These are phyloP conservation scores for Pseudoturritis turrita DNA, from an alignment of 345 rosid genomes.

Conservation along the genomic window DNA sequence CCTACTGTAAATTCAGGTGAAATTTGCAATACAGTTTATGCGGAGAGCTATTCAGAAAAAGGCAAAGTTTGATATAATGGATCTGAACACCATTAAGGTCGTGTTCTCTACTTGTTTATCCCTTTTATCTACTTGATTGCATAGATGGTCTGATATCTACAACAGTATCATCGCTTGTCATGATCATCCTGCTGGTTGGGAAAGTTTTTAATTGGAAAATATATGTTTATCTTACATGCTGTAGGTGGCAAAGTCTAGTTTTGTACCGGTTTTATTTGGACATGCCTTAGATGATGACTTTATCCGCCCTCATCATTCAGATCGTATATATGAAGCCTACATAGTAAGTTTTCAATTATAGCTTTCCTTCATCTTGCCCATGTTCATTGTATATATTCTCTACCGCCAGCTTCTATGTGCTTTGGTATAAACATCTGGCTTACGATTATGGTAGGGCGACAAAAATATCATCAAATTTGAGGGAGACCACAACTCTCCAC, in stretches of 20 bases:
- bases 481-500: constrained; percentile 98
- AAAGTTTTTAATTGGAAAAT: background rate
- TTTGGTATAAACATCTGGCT: constrained; percentile 14
- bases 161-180: background rate
- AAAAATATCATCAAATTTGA: constrained; percentile 95
- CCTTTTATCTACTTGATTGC: background rate
- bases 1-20: constrained; percentile 50
- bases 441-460: constrained; percentile 67
- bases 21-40: constrained; percentile 89
- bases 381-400: constrained; percentile 2
- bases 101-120: background rate
- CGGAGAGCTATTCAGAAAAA: constrained; percentile 69
- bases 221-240: constrained; percentile 12
- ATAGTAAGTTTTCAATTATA: constrained; percentile 39
- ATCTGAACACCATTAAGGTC: constrained; percentile 82
- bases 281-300: constrained; percentile 91
- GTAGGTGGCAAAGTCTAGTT: constrained; percentile 76
- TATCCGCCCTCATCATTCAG: constrained; percentile 88
- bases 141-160: background rate
- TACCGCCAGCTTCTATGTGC: background rate
- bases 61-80: constrained; percentile 81
- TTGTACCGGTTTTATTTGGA: constrained; percentile 92
- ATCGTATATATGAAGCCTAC: constrained; percentile 75
- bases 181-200: background rate
- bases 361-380: constrained; percentile 2